Evolutionary conservation across 2,329 filamentous ascomycete species (phyloP).

Genomic region (Neopestalotiopsis sp.): DNA sequence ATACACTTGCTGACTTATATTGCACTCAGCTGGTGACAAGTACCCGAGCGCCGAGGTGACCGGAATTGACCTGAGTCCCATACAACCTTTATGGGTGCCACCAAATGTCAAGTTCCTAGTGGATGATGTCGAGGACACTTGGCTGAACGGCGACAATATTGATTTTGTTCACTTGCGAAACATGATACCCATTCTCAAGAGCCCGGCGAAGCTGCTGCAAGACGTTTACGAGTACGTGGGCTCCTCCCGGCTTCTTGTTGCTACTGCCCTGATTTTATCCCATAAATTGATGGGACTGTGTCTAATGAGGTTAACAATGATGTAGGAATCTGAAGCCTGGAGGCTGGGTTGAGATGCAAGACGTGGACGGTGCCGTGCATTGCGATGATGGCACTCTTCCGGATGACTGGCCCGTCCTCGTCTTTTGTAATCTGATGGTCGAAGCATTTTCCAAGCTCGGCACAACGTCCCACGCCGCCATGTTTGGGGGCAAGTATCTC

Average conservation of each 20-base stretch:
- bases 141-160: slow-evolving; percentile 50
- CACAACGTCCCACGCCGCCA: slow-evolving; percentile 44
- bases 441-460: slow-evolving; percentile 44
- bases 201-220: slow-evolving; percentile 26
- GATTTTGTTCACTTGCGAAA: slow-evolving; percentile 57
- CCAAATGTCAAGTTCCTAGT: slow-evolving; percentile 31
- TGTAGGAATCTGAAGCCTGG: slow-evolving; percentile 47
- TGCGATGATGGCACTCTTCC: slow-evolving; percentile 43
- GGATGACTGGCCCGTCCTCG: slow-evolving; percentile 36
- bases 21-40: slow-evolving; percentile 25
- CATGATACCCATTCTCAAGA: slow-evolving; percentile 44
- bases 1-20: not conserved
- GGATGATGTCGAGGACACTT: slow-evolving; percentile 56
- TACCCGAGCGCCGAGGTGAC: slow-evolving; percentile 28
- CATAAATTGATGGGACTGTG: not conserved
- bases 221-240: slow-evolving; percentile 27
- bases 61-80: slow-evolving; percentile 28
- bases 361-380: slow-evolving; percentile 47
- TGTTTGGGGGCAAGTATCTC: slow-evolving; percentile 42
- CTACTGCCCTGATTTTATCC: not conserved
- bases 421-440: slow-evolving; percentile 40
- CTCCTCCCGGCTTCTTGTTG: not conserved
- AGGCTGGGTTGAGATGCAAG: slow-evolving; percentile 52
- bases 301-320: not conserved
- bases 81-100: slow-evolving; percentile 33